Conservation (phyloP, 2,329 filamentous ascomycete genomes). For the Hirsutella rhossiliensis region DNA sequence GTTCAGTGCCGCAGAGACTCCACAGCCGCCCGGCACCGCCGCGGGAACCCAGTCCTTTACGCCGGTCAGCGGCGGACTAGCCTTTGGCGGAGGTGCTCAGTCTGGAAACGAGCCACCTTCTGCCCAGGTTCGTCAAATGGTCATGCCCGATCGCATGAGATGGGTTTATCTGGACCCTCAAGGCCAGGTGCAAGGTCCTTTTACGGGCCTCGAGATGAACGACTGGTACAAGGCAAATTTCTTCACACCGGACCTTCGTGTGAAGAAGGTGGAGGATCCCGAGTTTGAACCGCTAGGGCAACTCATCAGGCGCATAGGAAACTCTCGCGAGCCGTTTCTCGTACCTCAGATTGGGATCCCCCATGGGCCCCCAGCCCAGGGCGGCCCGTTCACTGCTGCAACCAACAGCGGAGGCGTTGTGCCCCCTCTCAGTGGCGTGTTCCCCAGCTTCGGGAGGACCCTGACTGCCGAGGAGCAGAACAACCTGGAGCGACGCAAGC, state of each 20-base stretch:
- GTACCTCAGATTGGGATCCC: slow-evolving; percentile 94
- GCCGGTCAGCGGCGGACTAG: slow-evolving; percentile 20
- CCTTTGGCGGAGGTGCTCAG: slow-evolving; percentile 21
- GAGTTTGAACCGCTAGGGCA: slow-evolving; percentile 95
- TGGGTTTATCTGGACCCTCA: slow-evolving; percentile 98
- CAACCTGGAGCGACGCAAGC: slow-evolving; percentile 87
- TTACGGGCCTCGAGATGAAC: slow-evolving; percentile 96
- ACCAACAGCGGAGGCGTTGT: slow-evolving; percentile 53
- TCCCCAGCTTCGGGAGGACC: slow-evolving; percentile 93
- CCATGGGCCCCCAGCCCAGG: slow-evolving; percentile 59
- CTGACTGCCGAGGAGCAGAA: slow-evolving; percentile 97
- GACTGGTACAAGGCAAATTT: slow-evolving; percentile 99
- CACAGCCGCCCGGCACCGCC: slow-evolving; percentile 20
- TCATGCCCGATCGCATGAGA: slow-evolving; percentile 97
- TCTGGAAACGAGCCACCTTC: slow-evolving; percentile 38
- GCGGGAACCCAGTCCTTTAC: slow-evolving; percentile 22
- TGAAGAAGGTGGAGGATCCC: slow-evolving; percentile 85
- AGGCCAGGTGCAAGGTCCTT: slow-evolving; percentile 84
- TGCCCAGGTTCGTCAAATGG: slow-evolving; percentile 76
- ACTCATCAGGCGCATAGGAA: slow-evolving; percentile 88
- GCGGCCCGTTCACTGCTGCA: slow-evolving; percentile 35
- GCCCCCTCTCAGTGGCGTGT: slow-evolving; percentile 83
- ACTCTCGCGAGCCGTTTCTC: slow-evolving; percentile 92
- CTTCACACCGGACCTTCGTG: slow-evolving; percentile 86
- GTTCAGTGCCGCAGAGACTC: slow-evolving; percentile 25